These are phyloP conservation scores for Rhodotorula sphaerocarpa DNA, from an alignment of 768 basidiomycete genomes.

Conservation along the genomic window DNA sequence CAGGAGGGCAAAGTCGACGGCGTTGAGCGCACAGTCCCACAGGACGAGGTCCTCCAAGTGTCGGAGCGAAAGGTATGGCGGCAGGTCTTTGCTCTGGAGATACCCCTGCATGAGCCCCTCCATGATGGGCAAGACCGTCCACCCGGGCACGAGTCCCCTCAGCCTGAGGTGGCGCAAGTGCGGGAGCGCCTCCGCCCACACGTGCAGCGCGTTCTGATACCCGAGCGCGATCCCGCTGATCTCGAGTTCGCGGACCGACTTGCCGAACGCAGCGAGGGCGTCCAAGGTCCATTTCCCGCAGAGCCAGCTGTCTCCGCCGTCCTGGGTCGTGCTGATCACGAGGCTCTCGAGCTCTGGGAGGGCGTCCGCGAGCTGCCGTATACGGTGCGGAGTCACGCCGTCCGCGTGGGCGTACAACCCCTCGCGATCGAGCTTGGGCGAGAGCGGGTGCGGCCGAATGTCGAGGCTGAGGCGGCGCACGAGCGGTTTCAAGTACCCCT, in stretches of 20 bases:
- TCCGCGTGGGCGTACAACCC: neutral
- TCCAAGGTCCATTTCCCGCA: neutral
- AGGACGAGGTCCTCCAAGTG: neutral
- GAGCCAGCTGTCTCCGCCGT: neutral
- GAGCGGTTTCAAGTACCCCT: constrained; percentile 76
- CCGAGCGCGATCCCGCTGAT: neutral
- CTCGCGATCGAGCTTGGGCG: neutral
- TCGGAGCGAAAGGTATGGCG: neutral
- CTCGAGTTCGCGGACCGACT: neutral
- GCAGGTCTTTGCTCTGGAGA: neutral
- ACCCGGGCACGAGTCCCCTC: neutral
- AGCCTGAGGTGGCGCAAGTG: neutral
- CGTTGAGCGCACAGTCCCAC: constrained; percentile 5
- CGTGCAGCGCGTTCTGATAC: neutral
- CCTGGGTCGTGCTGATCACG: neutral
- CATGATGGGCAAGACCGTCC: neutral
- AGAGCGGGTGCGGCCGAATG: neutral
- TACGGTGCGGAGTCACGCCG: neutral
- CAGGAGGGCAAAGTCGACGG: neutral
- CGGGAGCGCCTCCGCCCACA: neutral
- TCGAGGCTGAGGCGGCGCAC: constrained; percentile 42
- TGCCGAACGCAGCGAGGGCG: neutral
- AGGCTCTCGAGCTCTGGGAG: neutral
- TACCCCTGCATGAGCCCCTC: too few species aligned
- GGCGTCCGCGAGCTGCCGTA: neutral